A percentile compares a stretch with the other conserved stretches of the same genome.
Conservation (phyloP, 345 rosid species). For the Punica granatum region DNA sequence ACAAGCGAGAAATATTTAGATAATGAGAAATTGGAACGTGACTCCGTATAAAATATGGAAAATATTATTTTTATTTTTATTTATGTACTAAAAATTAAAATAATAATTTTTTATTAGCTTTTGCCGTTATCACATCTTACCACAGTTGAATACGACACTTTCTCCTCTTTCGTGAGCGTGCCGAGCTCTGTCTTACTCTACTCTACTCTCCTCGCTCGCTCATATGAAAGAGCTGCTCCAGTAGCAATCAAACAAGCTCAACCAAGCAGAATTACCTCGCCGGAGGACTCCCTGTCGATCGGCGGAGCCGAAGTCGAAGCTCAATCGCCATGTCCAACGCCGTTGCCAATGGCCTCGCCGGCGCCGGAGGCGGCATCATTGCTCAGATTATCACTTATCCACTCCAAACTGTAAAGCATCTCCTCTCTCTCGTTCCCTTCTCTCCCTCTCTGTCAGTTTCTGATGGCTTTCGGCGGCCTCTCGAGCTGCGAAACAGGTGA, state of each 20-base stretch:
- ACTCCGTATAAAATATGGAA: too few relatives aligned
- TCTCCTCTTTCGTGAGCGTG: background rate
- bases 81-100: too few relatives aligned
- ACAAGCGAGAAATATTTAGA: too few relatives aligned
- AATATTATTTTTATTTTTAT: too few relatives aligned
- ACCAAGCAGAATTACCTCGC: background rate
- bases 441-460: background rate
- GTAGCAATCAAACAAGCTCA: background rate
- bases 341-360: slow-evolving; percentile 62
- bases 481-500: slow-evolving; percentile 30
- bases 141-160: too few relatives aligned
- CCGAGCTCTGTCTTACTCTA: too few relatives aligned
- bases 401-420: slow-evolving; percentile 39
- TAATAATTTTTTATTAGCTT: too few relatives aligned
- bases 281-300: background rate
- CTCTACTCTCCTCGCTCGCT: background rate
- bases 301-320: background rate
- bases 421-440: background rate
- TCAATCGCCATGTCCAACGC: slow-evolving; percentile 41
- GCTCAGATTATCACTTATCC: slow-evolving; percentile 76
- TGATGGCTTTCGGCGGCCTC: background rate
- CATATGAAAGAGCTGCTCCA: too few relatives aligned
- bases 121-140: too few relatives aligned
- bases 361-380: slow-evolving; percentile 64
- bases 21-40: too few relatives aligned